A percentile compares a stretch with the other conserved stretches of the same genome.
phyloP scores from a whole-genome alignment of 1,284 basidiomycete species.

The Cryptococcus amylolentus region DNA sequence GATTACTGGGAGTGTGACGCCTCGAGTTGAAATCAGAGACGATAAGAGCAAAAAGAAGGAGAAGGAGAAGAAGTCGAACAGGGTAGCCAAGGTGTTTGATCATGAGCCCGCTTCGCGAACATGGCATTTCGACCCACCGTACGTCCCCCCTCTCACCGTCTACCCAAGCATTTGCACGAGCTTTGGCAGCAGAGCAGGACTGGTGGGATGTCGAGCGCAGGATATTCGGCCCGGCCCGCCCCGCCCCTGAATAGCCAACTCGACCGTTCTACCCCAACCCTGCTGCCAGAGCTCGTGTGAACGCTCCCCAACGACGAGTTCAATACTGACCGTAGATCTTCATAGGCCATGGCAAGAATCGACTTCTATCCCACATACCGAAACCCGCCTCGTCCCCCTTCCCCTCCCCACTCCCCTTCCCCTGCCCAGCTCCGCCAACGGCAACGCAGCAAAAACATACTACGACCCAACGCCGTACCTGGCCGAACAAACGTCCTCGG shows the following conservation, averaged over 20 bases:
- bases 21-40: background rate
- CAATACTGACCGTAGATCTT: too few species aligned
- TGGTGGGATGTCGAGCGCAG: background rate
- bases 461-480: background rate
- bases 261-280: too few species aligned
- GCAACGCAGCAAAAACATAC: background rate
- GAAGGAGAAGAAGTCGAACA: slow-evolving; percentile 6
- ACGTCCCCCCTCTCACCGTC: slow-evolving; percentile 4
- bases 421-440: background rate
- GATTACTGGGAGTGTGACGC: background rate
- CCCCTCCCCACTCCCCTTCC: background rate
- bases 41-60: background rate
- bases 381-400: background rate
- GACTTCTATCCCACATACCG: too few species aligned
- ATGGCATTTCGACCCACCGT: slow-evolving; percentile 23
- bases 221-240: background rate
- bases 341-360: too few species aligned
- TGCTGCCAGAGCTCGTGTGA: too few species aligned
- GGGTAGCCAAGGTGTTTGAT: slow-evolving; percentile 4
- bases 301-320: too few species aligned
- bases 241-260: too few species aligned
- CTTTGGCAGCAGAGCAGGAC: background rate
- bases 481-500: slow-evolving; percentile 10
- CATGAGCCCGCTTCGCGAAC: slow-evolving; percentile 13
- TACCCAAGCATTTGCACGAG: background rate